phyloP scores from a whole-genome alignment of 805 yeast species.

The Isabelozyma gotoi region DNA sequence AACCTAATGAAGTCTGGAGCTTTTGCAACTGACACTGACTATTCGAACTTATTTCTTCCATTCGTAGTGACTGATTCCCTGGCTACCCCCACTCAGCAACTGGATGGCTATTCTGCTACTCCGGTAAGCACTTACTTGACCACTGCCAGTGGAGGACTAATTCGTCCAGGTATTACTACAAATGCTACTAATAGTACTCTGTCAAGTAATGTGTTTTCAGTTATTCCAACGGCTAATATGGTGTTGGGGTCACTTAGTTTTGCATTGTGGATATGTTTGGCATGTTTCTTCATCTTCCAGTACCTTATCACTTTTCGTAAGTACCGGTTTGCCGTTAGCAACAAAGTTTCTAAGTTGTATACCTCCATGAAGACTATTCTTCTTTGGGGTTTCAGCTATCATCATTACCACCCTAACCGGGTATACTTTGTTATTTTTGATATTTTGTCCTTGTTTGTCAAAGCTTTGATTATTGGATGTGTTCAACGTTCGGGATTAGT shows the following conservation, averaged over 20 bases:
- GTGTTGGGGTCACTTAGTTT: slow-evolving; percentile 32
- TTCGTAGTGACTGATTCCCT: not conserved
- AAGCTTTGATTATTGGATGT: slow-evolving; percentile 44
- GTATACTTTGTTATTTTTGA: slow-evolving; percentile 41
- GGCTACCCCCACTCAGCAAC: not conserved
- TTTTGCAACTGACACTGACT: slow-evolving; percentile 23
- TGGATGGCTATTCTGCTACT: no score
- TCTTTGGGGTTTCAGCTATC: slow-evolving; percentile 47
- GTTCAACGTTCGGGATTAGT: slow-evolving; percentile 43
- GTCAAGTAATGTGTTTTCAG: not conserved
- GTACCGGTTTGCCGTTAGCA: slow-evolving; percentile 13
- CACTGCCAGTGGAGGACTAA: not conserved
- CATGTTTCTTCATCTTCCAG: slow-evolving; percentile 20
- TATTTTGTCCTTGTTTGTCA: slow-evolving; percentile 26
- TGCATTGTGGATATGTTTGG: slow-evolving; percentile 19
- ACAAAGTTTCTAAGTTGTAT: slow-evolving; percentile 35
- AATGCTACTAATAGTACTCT: not conserved
- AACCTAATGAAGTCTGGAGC: slow-evolving; percentile 17
- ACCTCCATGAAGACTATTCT: slow-evolving; percentile 48
- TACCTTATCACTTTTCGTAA: slow-evolving; percentile 23
- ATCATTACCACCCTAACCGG: slow-evolving; percentile 41
- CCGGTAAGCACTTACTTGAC: not conserved
- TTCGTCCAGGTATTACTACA: no score
- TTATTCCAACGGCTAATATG: slow-evolving; percentile 17
- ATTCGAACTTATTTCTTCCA: slow-evolving; percentile 19